Evolutionary conservation across 2,329 filamentous ascomycete genomes (phyloP).

Genomic region (Exophiala phaeomuriformis): DNA sequence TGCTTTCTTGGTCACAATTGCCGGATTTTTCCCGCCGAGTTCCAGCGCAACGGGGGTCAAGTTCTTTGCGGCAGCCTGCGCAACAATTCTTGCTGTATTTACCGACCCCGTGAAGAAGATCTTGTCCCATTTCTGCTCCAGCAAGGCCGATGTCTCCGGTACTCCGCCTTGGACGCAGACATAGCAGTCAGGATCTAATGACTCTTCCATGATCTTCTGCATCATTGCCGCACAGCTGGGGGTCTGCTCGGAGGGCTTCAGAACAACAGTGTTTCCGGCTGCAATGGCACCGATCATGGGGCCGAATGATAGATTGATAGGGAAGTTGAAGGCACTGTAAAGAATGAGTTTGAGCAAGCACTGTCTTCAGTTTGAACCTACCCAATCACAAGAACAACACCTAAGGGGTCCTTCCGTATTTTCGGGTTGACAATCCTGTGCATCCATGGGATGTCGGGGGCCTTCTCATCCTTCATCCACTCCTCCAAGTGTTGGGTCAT

Average conservation of each 20-base stretch:
- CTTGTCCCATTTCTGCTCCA: constrained; percentile 93
- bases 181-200: constrained; percentile 71
- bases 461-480: constrained; percentile 75
- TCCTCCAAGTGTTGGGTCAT: constrained; percentile 68
- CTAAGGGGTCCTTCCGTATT: constrained; percentile 81
- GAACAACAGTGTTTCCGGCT: constrained; percentile 77
- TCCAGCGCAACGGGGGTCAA: constrained; percentile 84
- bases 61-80: constrained; percentile 80
- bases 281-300: constrained; percentile 85
- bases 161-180: constrained; percentile 71
- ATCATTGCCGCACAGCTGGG: constrained; percentile 70
- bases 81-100: constrained; percentile 74
- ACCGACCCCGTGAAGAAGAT: constrained; percentile 90
- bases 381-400: constrained; percentile 76
- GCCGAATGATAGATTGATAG: constrained; percentile 68
- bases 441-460: constrained; percentile 60
- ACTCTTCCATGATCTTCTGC: constrained; percentile 66
- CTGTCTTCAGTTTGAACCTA: constrained; percentile 30
- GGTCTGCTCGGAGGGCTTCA: constrained; percentile 85
- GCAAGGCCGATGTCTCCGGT: constrained; percentile 69
- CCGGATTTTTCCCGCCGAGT: constrained; percentile 85
- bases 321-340: constrained; percentile 78
- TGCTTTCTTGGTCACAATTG: constrained; percentile 78
- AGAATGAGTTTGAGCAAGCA: constrained; percentile 8
- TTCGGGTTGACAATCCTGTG: constrained; percentile 65